phyloP scores from a whole-genome alignment of 1,139 yeast genomes.

The Yamadazyma spencermartinsiae region DNA sequence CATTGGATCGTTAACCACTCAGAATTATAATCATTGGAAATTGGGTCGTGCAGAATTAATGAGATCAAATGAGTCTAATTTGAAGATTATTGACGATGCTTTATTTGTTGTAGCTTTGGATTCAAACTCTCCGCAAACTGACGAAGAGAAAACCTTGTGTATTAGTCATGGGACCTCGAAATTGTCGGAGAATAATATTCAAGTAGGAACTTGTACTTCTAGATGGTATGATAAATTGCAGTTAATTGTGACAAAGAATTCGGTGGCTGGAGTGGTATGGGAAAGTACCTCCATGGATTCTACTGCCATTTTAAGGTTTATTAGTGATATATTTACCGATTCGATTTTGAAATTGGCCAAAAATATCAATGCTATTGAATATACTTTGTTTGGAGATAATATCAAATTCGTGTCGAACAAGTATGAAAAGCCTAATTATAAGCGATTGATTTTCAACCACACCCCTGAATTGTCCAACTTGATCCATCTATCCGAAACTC shows the following conservation, averaged over 20 bases:
- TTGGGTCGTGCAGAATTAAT: conserved; percentile 53
- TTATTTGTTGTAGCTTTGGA: conserved; percentile 70
- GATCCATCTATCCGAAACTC: conserved; percentile 71
- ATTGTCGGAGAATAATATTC: conserved; percentile 52
- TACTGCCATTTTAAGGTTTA: conserved; percentile 69
- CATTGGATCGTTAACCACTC: conserved; percentile 71
- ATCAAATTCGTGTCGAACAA: conserved; percentile 38
- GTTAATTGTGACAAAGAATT: conserved; percentile 63
- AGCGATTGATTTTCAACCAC: conserved; percentile 48
- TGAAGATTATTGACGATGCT: conserved; percentile 59
- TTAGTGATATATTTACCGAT: conserved; percentile 75
- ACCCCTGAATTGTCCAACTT: conserved; percentile 47
- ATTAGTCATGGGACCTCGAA: conserved; percentile 67
- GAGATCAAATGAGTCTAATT: conserved; percentile 41
- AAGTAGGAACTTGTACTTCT: conserved; percentile 72
- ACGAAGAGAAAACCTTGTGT: conserved; percentile 44
- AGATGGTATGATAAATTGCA: conserved; percentile 82
- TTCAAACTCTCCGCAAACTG: conserved; percentile 51
- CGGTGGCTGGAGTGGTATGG: conserved; percentile 79
- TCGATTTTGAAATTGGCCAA: conserved; percentile 69
- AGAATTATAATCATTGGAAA: conserved; percentile 63
- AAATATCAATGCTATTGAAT: conserved; percentile 69
- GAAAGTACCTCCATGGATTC: conserved; percentile 76
- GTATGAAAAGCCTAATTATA: conserved; percentile 41
- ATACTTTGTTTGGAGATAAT: conserved; percentile 56